phyloP scores from a whole-genome alignment of 306 rosid genomes.

The Vigna angularis region DNA sequence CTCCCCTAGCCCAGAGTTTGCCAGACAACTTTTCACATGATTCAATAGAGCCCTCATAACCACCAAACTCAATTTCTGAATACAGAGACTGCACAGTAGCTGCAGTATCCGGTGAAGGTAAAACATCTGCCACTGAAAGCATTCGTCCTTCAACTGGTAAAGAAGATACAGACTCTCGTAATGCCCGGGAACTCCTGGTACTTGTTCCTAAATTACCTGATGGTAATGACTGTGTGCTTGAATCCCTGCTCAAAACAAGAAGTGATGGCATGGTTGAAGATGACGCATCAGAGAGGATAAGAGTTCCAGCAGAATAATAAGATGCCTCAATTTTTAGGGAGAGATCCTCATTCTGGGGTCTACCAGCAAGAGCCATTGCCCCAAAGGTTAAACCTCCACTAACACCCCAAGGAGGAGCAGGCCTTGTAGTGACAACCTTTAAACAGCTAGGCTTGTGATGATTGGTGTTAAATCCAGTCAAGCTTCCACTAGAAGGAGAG shows the following conservation, averaged over 20 bases:
- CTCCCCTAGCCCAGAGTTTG: conserved; percentile 97
- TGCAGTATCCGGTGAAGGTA: conserved; percentile 83
- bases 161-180: conserved; percentile 87
- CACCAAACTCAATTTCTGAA: conserved; percentile 89
- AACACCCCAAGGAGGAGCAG: conserved; percentile 96
- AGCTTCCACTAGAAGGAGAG: conserved; percentile 83
- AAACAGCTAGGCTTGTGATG: conserved; percentile 83
- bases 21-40: conserved; percentile 76
- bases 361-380: conserved; percentile 77
- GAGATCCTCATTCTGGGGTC: conserved; percentile 91
- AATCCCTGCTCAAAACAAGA: conserved; percentile 85
- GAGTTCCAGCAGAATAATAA: conserved; percentile 91
- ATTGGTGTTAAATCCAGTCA: conserved; percentile 73
- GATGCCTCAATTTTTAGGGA: conserved; percentile 90
- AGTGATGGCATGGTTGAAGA: conserved; percentile 87
- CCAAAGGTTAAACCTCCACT: conserved; percentile 92
- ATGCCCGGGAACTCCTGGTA: conserved; percentile 82
- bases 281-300: conserved; percentile 94
- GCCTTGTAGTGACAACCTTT: conserved; percentile 93
- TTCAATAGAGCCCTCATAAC: conserved; percentile 70
- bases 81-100: conserved; percentile 79
- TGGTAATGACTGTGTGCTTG: conserved; percentile 66
- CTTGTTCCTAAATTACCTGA: conserved; percentile 67
- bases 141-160: conserved; percentile 94
- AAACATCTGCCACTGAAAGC: conserved; percentile 95